phyloP scores from a whole-genome alignment of 1,284 basidiomycete species.

The Cerioporus squamosus region DNA sequence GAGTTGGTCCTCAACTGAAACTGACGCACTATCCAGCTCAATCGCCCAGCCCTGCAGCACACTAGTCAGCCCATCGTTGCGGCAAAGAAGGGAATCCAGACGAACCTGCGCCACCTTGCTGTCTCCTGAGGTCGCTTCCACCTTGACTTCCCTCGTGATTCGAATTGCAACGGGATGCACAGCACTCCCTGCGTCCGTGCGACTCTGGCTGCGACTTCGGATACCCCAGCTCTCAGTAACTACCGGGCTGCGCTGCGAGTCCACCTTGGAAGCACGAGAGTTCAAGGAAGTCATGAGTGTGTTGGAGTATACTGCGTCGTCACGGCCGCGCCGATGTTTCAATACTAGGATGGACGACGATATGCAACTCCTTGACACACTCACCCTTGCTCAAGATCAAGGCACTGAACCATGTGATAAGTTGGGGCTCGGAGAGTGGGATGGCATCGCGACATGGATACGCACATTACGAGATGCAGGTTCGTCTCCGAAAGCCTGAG shows the following conservation, averaged over 20 bases:
- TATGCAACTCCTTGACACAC: background rate
- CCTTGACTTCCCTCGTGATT: background rate
- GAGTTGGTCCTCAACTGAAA: no score
- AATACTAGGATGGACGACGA: background rate
- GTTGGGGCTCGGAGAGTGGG: no score
- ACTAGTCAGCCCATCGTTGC: no score
- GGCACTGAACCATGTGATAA: background rate
- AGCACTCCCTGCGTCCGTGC: background rate
- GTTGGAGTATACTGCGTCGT: constrained; percentile 6
- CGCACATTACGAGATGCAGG: constrained; percentile 2
- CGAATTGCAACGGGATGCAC: background rate
- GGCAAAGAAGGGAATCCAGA: background rate
- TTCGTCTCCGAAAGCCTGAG: constrained; percentile 6
- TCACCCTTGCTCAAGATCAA: constrained; percentile 6
- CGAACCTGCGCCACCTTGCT: background rate
- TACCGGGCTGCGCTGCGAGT: background rate
- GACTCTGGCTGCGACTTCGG: background rate
- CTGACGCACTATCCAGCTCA: no score
- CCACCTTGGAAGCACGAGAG: background rate
- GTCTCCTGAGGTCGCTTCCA: background rate
- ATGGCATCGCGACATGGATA: background rate
- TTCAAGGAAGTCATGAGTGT: constrained; percentile 10
- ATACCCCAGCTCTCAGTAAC: background rate
- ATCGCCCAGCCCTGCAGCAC: no score
- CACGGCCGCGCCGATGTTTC: no score